Evolutionary conservation across 768 basidiomycete genomes (phyloP), one percentile per base, ranked within the genome.

Genomic region (Panaeolus cyanescens): DNA sequence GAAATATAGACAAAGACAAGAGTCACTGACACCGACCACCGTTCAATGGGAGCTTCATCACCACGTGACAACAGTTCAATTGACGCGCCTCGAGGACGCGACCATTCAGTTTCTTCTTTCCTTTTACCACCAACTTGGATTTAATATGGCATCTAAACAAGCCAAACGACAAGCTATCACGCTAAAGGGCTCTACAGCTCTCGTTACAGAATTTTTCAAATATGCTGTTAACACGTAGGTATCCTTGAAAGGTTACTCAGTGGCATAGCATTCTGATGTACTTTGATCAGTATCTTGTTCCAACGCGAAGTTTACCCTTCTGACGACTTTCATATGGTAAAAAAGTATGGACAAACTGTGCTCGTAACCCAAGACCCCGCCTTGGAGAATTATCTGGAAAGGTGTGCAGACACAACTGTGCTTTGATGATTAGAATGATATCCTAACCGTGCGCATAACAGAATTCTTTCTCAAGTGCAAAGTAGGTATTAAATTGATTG

Each of bases 121-220:
- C 39, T 31, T 53, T 39, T 25, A 64, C 62, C 64, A 15, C 58
- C 34, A 63, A 54, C 59, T 55, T 55, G 54, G n/a, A n/a, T n/a
- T n/a, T n/a, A n/a, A n/a, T n/a, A 37, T 78, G 79, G 74, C 78
- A 31, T 73, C 78, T 32, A 84, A 78, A 67, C 83, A 84, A 74
- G 79, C 80, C 34, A 81, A 79, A 34, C 86, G 86, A 40, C 89
- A 92, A 63, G 87, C 90, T 4, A 96, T 99, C 66, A 96, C 93
- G 0, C 89, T 99, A 75, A 97, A 98, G 70, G 97, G 97, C 2
- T 96, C 95, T 0, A 94, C 95, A 2, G 83, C 87, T 37, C 83
- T 98, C 19, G 96, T 99, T 59, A 96, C 95, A 0, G 97, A 99
- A 69, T 99, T 99, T 83, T 99, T 99, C 83, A 98, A 98, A 79